Base-by-base conservation (phyloP, 495 filamentous ascomycete genomes). In the Thozetella sp. region DNA sequence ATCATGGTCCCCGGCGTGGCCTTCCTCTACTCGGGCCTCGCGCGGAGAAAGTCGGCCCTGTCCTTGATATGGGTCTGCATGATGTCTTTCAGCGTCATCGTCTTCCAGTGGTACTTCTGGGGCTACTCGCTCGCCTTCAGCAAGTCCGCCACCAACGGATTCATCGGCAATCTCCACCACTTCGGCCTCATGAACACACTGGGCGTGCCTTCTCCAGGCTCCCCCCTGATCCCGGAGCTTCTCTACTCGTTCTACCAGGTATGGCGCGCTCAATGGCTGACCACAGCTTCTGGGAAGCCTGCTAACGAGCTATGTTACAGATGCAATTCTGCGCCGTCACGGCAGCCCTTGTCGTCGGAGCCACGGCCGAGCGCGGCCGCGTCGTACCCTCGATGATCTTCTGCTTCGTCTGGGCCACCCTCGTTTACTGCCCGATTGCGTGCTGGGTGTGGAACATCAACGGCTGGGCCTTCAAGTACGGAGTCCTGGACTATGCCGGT, bases 81-180 rank as follows among this genome's bases (percentile, higher is more conserved):
- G 74, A 93, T 95, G 81, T 92, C 93, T 17, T 87, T 88, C 52
- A 93, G 92, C 26, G 88, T 99, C 53, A 86, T 96, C 22, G 88
- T 90, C 25, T 97, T 98, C 78, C 95, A 98, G 71, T 99, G 95
- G 94, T 99, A 97, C 80, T 97, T 99, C 81, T 98, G 95, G 96
- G 95, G 95, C 46, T 98, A 97, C 71, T 97, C 93, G 2, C 77
- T 99, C 53, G 86, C 95, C 45, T 96, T 98, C 78, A 95, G 91
- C 52, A 87, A 89, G 70, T 81, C 86, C 3, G 94, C 91, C 34
- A 93, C 90, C 53, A 91, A 81, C 65, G 79, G 79, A 37, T 99
- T 87, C 76, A 97, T 98, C 67, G 95, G 95, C 51, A 83, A 94
- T 65, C 81, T 98, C 27, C 75, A 84, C 57, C 93, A 97, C 79